Conservation (phyloP, 75 land plant species). For the Pinus albicaulis region DNA sequence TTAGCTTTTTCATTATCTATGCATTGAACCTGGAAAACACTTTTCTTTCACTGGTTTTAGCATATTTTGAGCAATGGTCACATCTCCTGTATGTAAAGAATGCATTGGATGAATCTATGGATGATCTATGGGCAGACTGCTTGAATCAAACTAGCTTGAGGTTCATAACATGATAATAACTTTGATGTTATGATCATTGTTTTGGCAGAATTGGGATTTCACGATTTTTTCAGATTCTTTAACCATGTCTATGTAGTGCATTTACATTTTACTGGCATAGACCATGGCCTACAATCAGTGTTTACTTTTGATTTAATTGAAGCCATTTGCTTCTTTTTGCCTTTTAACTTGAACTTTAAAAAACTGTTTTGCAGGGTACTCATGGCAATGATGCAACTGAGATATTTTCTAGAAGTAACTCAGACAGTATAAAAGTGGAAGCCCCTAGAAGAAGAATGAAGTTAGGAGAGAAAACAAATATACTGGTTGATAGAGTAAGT, state of each 20-base stretch:
- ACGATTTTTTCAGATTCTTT: background rate
- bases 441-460: background rate
- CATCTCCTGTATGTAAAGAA: too few relatives aligned
- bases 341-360: background rate
- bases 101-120: too few relatives aligned
- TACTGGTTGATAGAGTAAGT: slow-evolving; percentile 4
- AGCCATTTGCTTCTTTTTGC: background rate
- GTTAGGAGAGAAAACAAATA: background rate
- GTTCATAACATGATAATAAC: background rate
- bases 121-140: too few relatives aligned
- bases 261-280: background rate
- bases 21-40: too few relatives aligned
- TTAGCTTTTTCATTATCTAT: too few relatives aligned
- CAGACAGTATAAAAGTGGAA: background rate
- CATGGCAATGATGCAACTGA: background rate
- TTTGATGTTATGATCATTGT: background rate
- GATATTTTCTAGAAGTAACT: background rate
- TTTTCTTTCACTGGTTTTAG: too few relatives aligned
- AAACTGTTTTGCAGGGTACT: background rate
- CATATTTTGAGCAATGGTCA: too few relatives aligned
- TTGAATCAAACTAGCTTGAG: too few relatives aligned
- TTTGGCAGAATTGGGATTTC: background rate
- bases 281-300: background rate
- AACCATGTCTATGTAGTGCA: background rate
- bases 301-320: background rate